Evolutionary conservation across 495 filamentous ascomycete genomes (phyloP).

Genomic region (Penicillium cinerascens): DNA sequence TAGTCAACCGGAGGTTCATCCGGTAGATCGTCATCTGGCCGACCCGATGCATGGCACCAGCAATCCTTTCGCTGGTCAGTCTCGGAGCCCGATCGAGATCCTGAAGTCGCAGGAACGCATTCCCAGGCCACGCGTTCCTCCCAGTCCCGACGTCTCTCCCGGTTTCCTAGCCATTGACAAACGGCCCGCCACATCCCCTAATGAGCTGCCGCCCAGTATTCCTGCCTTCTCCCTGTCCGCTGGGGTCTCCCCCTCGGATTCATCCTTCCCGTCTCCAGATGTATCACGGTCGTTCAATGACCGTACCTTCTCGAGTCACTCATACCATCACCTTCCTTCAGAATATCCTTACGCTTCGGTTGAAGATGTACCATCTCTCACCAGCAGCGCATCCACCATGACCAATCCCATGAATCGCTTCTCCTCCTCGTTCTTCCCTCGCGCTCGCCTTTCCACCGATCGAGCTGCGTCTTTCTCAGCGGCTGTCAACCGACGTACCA

Average conservation of each 20-base stretch:
- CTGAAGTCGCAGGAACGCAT: conserved; percentile 31
- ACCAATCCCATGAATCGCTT: conserved; percentile 56
- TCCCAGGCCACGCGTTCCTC: conserved; percentile 20
- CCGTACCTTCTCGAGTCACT: conserved; percentile 39
- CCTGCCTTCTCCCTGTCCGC: conserved; percentile 46
- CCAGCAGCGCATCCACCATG: conserved; percentile 82
- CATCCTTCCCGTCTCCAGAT: conserved; percentile 50
- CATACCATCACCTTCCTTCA: conserved; percentile 59
- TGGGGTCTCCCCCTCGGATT: conserved; percentile 39
- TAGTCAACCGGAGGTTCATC: background rate
- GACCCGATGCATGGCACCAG: conserved; percentile 14
- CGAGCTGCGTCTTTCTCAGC: conserved; percentile 68
- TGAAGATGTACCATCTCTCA: conserved; percentile 84
- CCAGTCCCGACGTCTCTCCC: conserved; percentile 44
- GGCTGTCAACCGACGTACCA: conserved; percentile 56
- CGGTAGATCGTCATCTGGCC: background rate
- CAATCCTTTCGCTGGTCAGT: conserved; percentile 22
- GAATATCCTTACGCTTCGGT: conserved; percentile 68
- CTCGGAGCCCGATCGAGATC: conserved; percentile 28
- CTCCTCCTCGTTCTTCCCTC: conserved; percentile 44
- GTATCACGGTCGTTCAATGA: conserved; percentile 51
- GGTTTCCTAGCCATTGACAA: conserved; percentile 42
- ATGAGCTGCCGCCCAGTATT: conserved; percentile 49
- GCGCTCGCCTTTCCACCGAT: conserved; percentile 49
- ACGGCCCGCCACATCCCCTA: conserved; percentile 48